phyloP scores from a whole-genome alignment of 176 grass and related monocot genomes.

The Hordeum marinum region DNA sequence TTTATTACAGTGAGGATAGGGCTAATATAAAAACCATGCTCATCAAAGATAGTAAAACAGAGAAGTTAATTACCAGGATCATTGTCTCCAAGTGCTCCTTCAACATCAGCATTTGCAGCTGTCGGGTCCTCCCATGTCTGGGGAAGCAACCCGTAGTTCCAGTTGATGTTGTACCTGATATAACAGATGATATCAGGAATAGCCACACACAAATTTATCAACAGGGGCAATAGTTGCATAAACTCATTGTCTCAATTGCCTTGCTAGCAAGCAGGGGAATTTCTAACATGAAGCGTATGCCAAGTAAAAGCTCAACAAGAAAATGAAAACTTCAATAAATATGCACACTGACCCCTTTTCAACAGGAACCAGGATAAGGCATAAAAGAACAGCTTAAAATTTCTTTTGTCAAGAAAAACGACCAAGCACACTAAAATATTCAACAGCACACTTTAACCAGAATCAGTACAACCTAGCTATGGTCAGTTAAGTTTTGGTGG shows the following conservation, averaged over 20 bases:
- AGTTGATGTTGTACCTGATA: constrained; percentile 80
- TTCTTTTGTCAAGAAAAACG: neutral
- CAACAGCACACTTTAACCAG: neutral
- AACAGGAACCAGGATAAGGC: neutral
- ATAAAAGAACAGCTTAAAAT: neutral
- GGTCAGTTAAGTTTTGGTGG: neutral
- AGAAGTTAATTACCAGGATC: constrained; percentile 68
- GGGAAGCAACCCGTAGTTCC: constrained; percentile 91
- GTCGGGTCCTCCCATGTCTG: constrained; percentile 98
- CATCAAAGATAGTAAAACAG: neutral
- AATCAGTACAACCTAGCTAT: neutral
- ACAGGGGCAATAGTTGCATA: neutral
- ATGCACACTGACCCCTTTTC: neutral
- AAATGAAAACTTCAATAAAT: neutral
- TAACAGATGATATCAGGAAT: constrained; percentile 14
- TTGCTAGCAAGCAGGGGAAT: neutral
- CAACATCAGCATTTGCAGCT: constrained; percentile 77
- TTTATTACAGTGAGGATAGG: neutral
- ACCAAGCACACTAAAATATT: neutral
- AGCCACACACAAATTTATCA: neutral
- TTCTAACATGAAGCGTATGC: neutral
- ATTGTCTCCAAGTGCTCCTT: constrained; percentile 95
- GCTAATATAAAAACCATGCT: constrained; percentile 10
- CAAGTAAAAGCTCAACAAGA: neutral
- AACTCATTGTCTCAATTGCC: neutral